Evolutionary conservation across 306 rosid species (phyloP), one percentile per base, ranked within the genome.

Genomic region (Pyrus bretschneideri): DNA sequence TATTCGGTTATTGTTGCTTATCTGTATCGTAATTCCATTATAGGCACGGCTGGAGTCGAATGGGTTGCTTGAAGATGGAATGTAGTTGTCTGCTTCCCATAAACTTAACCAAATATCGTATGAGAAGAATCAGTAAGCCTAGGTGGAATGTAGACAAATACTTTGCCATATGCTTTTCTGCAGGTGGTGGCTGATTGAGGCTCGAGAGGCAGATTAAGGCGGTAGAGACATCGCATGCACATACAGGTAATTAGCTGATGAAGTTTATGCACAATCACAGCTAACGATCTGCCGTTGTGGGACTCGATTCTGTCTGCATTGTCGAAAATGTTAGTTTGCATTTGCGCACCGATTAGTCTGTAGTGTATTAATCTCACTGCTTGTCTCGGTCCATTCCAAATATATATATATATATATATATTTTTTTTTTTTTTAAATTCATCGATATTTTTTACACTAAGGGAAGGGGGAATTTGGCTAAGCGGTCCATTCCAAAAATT

Each of bases 1-100:
- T 69, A 55, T 19, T 46, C 35, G 23, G 5, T 67, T 61, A 18
- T 58, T 25, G 51, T 72, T 72, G 67, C 77, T 78, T 57, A 70
- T 70, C 2, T 46, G 23, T 58, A 42, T 75, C 55, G 75, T 65
- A 51, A 58, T 77, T 88, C 45, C 85, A 76, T 78, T 74, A 73
- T 81, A 85, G 81, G 80, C 66, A 54, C 72, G 59, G 86, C 83
- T 83, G 85, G 79, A 83, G 79, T 35, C 29, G 80, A 77, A 67
- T 78, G 84, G 85, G 73, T 75, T 76, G 64, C 84, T 79, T 69
- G 81, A 75, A 76, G 77, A 73, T 30, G 73, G 76, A 81, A 84
- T 61, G 18, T 67, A 76, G 42, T 71, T 77, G 75, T 52, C 67
- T n/a, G 45, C 80, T 72, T 51, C 67, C 65, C 82, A 67, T 82